Percentiles rank a stretch among this genome's conserved stretches.
phyloP scores from a whole-genome alignment of 768 basidiomycete species.

The Lactarius sp. region DNA sequence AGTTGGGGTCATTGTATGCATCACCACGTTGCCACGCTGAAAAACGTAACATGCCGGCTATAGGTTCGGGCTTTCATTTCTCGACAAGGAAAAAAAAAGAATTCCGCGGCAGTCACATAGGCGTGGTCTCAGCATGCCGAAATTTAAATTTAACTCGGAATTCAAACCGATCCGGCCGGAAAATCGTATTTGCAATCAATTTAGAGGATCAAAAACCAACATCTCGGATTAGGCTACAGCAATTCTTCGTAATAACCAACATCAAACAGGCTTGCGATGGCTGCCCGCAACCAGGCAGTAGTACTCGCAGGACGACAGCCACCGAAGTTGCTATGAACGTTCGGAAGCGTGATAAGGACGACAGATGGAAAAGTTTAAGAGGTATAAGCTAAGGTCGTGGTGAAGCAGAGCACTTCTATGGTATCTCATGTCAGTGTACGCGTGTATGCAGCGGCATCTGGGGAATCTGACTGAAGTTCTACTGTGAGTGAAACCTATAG shows the following conservation, averaged over 20 bases:
- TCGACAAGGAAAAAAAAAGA: no score
- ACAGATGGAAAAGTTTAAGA: background rate
- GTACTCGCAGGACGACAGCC: background rate
- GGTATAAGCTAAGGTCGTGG: background rate
- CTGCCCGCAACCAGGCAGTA: conserved; percentile 8
- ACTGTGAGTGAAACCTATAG: background rate
- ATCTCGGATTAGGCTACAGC: background rate
- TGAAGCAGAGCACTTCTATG: background rate
- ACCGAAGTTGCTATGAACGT: background rate
- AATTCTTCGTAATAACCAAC: background rate
- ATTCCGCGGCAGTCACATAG: no score
- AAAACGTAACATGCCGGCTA: no score
- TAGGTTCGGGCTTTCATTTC: no score
- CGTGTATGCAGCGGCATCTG: background rate
- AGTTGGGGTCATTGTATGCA: no score
- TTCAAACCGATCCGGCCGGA: background rate
- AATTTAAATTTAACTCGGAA: no score
- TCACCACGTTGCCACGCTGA: no score
- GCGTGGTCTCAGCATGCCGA: background rate
- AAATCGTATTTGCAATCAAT: background rate
- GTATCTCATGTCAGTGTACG: conserved; percentile 2
- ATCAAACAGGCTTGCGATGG: background rate
- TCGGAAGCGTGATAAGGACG: background rate
- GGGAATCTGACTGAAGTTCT: background rate
- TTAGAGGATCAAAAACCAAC: background rate